These are phyloP conservation scores for Solanum piurae DNA, from an alignment of 257 asterid species.

Conservation along the genomic window DNA sequence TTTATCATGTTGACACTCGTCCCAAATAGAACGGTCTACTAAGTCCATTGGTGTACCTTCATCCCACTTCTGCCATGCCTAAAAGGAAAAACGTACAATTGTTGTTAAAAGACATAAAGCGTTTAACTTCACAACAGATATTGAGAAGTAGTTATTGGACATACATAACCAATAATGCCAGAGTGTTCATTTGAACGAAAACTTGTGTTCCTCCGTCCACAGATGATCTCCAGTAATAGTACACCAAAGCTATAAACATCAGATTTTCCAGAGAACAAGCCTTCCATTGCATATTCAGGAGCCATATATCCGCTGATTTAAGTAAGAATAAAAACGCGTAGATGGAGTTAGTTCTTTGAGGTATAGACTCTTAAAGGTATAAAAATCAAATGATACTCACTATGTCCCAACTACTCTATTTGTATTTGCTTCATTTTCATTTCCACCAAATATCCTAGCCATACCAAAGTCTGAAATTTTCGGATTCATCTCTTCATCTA, in stretches of 20 bases:
- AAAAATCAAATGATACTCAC: constrained; percentile 30
- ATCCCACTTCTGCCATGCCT: constrained; percentile 84
- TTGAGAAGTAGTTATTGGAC: constrained; percentile 2
- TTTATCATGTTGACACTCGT: constrained; percentile 23
- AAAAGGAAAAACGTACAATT: background rate
- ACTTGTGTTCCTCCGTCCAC: constrained; percentile 45
- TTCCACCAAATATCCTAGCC: constrained; percentile 88
- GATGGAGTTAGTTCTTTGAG: background rate
- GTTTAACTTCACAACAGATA: background rate
- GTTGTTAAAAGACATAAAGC: background rate
- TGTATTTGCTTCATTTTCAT: constrained; percentile 70
- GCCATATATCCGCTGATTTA: constrained; percentile 79
- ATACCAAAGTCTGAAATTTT: constrained; percentile 90
- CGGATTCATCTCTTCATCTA: constrained; percentile 85
- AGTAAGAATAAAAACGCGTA: background rate
- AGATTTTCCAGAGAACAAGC: constrained; percentile 70
- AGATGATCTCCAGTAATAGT: constrained; percentile 63
- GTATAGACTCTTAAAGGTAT: background rate
- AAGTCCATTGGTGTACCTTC: constrained; percentile 39
- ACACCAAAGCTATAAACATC: constrained; percentile 90
- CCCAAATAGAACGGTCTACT: constrained; percentile 31
- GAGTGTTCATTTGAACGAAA: constrained; percentile 39
- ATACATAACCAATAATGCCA: constrained; percentile 54
- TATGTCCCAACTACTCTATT: constrained; percentile 74
- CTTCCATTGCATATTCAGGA: constrained; percentile 96